Conservation (phyloP, 805 yeast species). For the Vanderwaltozyma polyspora region DNA sequence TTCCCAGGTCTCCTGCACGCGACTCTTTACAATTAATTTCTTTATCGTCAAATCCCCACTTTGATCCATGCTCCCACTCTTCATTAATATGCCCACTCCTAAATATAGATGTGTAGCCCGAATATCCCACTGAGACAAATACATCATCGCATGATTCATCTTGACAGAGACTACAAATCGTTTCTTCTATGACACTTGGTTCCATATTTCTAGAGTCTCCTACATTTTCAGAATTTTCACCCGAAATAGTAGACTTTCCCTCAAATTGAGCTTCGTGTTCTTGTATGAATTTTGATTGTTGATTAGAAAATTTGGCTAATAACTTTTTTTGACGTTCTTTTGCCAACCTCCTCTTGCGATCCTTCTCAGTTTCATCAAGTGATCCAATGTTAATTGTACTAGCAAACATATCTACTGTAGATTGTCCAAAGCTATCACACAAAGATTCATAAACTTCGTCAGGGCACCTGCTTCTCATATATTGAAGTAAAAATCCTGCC, state of each 20-base stretch:
- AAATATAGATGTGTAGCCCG: constrained; percentile 35
- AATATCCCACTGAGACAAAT: constrained; percentile 47
- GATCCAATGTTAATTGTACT: constrained; percentile 30
- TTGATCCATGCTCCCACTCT: constrained; percentile 18
- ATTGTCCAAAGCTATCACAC: constrained; percentile 47
- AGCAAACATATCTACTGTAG: constrained; percentile 32
- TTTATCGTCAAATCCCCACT: constrained; percentile 1
- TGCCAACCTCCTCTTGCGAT: constrained; percentile 44
- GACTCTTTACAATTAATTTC: too few species aligned
- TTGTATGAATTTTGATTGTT: constrained; percentile 63
- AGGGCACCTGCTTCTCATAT: constrained; percentile 38
- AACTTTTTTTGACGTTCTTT: constrained; percentile 51
- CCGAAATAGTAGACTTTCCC: too few species aligned
- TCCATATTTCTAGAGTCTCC: too few species aligned
- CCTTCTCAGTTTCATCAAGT: constrained; percentile 40
- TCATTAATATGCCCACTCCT: constrained; percentile 30
- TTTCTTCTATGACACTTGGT: constrained; percentile 12
- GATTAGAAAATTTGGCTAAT: constrained; percentile 52
- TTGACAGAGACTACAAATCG: constrained; percentile 48
- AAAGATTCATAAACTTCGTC: constrained; percentile 41
- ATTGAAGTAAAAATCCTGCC: constrained; percentile 46
- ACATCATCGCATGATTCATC: constrained; percentile 37
- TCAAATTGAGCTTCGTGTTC: constrained; percentile 33
- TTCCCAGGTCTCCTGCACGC: too few species aligned
- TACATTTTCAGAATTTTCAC: too few species aligned